These are phyloP conservation scores for Hypoxylon sp. DNA, from an alignment of 2,329 filamentous ascomycete species.

Conservation along the genomic window DNA sequence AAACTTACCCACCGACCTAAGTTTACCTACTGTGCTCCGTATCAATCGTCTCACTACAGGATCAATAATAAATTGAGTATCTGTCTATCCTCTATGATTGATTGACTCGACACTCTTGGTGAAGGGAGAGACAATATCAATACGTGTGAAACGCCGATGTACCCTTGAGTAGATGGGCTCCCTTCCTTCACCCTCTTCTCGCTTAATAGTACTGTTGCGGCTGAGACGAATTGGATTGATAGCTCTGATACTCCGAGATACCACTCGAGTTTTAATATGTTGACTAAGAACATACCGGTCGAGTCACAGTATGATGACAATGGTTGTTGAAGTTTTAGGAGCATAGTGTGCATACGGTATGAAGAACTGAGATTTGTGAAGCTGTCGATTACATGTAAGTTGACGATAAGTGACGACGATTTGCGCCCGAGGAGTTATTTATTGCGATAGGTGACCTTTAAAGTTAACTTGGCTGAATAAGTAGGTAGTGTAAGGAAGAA, in stretches of 20 bases:
- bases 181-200: neutral
- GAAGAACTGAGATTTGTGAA: neutral
- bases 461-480: neutral
- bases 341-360: neutral
- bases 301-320: too few species aligned
- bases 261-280: neutral
- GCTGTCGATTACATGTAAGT: too few species aligned
- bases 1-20: too few species aligned
- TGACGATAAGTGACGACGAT: neutral
- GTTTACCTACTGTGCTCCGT: neutral
- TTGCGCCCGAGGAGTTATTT: neutral
- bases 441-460: neutral
- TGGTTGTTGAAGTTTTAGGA: neutral
- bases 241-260: neutral
- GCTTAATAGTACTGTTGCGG: conserved; percentile 1
- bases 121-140: neutral
- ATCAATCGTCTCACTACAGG: neutral
- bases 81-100: neutral
- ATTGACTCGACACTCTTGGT: neutral
- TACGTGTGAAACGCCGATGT: neutral
- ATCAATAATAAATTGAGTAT: neutral
- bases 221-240: conserved; percentile 13
- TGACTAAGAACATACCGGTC: neutral
- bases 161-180: neutral
- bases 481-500: too few species aligned